Evolutionary conservation across 192 early-diverging fungal species (phyloP).

Genomic region (Coemansia biformis): DNA sequence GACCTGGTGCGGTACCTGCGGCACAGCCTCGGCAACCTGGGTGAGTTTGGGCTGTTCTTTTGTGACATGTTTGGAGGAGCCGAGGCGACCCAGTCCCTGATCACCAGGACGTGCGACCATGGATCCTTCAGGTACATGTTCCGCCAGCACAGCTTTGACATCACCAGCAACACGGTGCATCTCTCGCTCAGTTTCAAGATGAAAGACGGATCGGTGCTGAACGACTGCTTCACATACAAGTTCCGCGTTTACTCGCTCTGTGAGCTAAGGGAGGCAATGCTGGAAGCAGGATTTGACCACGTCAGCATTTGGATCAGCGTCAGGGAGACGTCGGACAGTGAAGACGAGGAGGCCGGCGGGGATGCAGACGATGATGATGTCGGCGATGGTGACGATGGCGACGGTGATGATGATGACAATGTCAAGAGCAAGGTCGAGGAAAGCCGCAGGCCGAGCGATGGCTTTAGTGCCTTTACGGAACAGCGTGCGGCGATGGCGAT

Average conservation of each 20-base stretch:
- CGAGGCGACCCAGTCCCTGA: slow-evolving; percentile 9
- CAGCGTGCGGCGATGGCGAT: slow-evolving; percentile 8
- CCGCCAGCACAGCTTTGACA: slow-evolving; percentile 37
- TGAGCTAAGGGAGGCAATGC: slow-evolving; percentile 52
- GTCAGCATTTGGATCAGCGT: slow-evolving; percentile 37
- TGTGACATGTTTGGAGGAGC: slow-evolving; percentile 49
- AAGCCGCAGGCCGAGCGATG: neutral
- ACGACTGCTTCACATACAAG: slow-evolving; percentile 37
- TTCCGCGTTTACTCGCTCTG: slow-evolving; percentile 43
- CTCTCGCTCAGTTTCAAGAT: slow-evolving; percentile 44
- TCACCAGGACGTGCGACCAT: slow-evolving; percentile 7
- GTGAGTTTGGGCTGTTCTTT: slow-evolving; percentile 39
- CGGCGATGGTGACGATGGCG: neutral
- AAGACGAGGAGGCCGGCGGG: neutral
- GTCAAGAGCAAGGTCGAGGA: neutral
- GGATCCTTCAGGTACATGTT: slow-evolving; percentile 36
- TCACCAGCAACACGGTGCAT: slow-evolving; percentile 19
- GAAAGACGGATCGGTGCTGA: slow-evolving; percentile 43
- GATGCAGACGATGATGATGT: neutral
- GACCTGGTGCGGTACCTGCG: slow-evolving; percentile 38
- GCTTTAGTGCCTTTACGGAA: slow-evolving; percentile 18
- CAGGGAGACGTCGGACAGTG: neutral
- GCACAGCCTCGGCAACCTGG: slow-evolving; percentile 18
- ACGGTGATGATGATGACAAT: neutral
- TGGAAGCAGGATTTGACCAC: slow-evolving; percentile 47